Evolutionary conservation across 805 yeast species (phyloP).

Genomic region (Candida vartiovaarae): DNA sequence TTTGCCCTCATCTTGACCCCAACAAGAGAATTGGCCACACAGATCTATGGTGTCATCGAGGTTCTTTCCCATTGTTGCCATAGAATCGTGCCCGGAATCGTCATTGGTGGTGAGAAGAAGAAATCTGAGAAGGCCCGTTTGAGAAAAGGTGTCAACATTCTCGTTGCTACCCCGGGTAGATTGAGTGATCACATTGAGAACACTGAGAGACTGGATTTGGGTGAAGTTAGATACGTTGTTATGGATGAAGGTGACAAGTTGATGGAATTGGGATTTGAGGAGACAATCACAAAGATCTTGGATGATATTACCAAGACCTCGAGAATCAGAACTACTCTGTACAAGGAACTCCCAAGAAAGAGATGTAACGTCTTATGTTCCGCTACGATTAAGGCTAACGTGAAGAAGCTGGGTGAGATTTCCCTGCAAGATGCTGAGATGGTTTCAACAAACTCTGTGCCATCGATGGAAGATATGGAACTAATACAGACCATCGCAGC

Average conservation of each 20-base stretch:
- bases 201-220: conserved; percentile 66
- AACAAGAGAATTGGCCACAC: conserved; percentile 90
- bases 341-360: conserved; percentile 55
- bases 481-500: conserved; percentile 39
- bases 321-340: conserved; percentile 33
- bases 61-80: conserved; percentile 69
- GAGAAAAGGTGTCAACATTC: conserved; percentile 89
- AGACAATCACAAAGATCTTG: conserved; percentile 75
- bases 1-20: conserved; percentile 89
- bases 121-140: conserved; percentile 94
- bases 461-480: conserved; percentile 23
- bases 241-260: conserved; percentile 95
- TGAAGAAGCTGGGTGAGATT: conserved; percentile 71
- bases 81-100: conserved; percentile 89
- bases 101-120: conserved; percentile 97
- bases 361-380: conserved; percentile 84
- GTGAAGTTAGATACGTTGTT: conserved; percentile 78
- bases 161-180: conserved; percentile 98
- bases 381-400: conserved; percentile 84
- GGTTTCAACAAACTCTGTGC: conserved; percentile 35
- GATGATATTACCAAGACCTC: conserved; percentile 40
- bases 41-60: conserved; percentile 77
- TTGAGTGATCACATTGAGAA: conserved; percentile 90
- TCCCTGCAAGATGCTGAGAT: conserved; percentile 69
- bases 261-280: conserved; percentile 95